phyloP scores from a whole-genome alignment of 2,329 filamentous ascomycete species.

The Apiospora koreana region DNA sequence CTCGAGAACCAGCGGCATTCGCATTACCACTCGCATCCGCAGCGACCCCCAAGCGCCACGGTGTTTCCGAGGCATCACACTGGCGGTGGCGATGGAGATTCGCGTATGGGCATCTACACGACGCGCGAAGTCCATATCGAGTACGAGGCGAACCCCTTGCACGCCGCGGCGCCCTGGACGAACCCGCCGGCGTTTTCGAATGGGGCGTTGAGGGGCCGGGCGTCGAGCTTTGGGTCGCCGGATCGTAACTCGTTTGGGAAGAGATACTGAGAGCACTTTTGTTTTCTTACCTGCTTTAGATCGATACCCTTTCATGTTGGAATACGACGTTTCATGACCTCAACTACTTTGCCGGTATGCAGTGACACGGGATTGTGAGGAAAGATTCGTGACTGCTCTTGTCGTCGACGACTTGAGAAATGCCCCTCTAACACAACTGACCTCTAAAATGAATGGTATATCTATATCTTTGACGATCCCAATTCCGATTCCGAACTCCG shows the following conservation, averaged over 20 bases:
- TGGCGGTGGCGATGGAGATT: neutral
- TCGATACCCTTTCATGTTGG: neutral
- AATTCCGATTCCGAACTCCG: neutral
- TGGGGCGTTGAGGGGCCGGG: neutral
- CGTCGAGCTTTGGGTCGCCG: neutral
- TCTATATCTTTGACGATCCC: neutral
- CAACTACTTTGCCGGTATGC: neutral
- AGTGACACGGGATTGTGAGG: neutral
- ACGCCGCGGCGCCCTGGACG: constrained; percentile 1
- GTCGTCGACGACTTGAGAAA: too few species aligned
- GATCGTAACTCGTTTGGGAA: neutral
- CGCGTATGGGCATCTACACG: constrained; percentile 7
- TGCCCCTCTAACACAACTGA: neutral
- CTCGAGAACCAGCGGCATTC: neutral
- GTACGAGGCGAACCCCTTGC: constrained; percentile 1
- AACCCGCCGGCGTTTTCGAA: neutral
- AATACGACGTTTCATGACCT: neutral
- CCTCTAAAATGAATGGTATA: neutral
- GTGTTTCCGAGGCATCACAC: neutral
- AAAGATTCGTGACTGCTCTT: too few species aligned
- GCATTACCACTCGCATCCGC: too few species aligned
- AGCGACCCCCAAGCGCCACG: neutral
- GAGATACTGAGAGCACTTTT: neutral
- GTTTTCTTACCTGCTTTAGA: neutral
- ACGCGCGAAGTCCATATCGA: constrained; percentile 8